phyloP scores from a whole-genome alignment of 1,284 basidiomycete genomes.

The Trametes sp. region DNA sequence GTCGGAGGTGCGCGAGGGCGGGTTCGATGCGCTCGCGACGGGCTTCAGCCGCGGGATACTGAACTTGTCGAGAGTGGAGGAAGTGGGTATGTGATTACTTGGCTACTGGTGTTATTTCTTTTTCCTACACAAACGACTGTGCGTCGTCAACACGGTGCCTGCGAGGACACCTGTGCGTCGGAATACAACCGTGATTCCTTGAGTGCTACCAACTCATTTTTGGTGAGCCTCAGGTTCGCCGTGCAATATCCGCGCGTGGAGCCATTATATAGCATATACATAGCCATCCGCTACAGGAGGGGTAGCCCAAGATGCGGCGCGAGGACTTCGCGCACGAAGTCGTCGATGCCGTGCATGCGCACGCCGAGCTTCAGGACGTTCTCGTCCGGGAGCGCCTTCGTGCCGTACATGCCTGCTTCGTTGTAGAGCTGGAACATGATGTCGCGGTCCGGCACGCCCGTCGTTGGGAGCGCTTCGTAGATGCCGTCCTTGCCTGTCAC shows the following conservation, averaged over 20 bases:
- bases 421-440: conserved; percentile 39
- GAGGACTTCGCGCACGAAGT: conserved; percentile 31
- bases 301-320: conserved; percentile 34
- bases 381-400: conserved; percentile 35
- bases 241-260: too few relatives aligned
- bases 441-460: conserved; percentile 35
- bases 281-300: conserved; percentile 6
- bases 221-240: too few relatives aligned
- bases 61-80: conserved; percentile 47
- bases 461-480: conserved; percentile 31
- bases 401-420: conserved; percentile 37
- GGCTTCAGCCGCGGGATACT: conserved; percentile 83
- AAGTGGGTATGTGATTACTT: conserved; percentile 27
- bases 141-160: too few relatives aligned
- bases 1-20: conserved; percentile 84
- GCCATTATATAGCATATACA: too few relatives aligned
- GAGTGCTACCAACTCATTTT: too few relatives aligned
- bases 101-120: background rate
- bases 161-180: too few relatives aligned
- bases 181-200: too few relatives aligned
- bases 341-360: conserved; percentile 32
- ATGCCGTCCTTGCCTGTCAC: conserved; percentile 33
- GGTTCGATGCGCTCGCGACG: conserved; percentile 82
- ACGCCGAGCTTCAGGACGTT: conserved; percentile 32
- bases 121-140: too few relatives aligned